phyloP scores from a whole-genome alignment of 2,329 filamentous ascomycete species.

The Chaetomium strumarium region DNA sequence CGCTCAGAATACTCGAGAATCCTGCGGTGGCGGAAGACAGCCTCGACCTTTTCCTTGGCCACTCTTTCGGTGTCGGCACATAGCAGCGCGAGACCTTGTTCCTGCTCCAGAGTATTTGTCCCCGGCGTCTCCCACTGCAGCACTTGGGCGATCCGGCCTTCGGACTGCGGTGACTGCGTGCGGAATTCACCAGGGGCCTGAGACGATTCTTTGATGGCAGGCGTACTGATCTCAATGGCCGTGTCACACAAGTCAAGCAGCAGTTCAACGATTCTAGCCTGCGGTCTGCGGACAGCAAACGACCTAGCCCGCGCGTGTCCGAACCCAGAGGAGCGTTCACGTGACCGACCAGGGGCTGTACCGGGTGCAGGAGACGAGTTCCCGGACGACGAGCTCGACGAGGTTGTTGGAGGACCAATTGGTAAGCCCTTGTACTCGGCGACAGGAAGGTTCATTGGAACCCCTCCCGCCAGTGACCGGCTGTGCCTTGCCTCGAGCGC shows the following conservation, averaged over 20 bases:
- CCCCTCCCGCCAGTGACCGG: conserved; percentile 54
- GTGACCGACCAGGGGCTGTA: conserved; percentile 66
- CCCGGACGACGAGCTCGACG: conserved; percentile 65
- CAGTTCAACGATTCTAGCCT: conserved; percentile 90
- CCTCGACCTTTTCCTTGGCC: conserved; percentile 84
- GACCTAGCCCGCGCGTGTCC: conserved; percentile 78
- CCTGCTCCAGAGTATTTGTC: conserved; percentile 84
- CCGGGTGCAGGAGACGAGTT: conserved; percentile 35
- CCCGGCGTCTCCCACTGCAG: conserved; percentile 95
- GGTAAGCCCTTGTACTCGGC: conserved; percentile 84
- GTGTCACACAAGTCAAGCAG: conserved; percentile 95
- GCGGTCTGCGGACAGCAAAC: conserved; percentile 83
- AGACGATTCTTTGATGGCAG: conserved; percentile 79
- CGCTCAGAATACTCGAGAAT: conserved; percentile 96
- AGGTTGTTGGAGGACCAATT: conserved; percentile 69
- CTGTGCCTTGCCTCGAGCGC: conserved; percentile 75
- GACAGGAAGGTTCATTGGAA: conserved; percentile 46
- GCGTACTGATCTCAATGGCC: conserved; percentile 87
- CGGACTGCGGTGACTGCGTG: conserved; percentile 92
- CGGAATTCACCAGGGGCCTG: conserved; percentile 70
- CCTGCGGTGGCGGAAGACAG: conserved; percentile 81
- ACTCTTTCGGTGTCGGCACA: conserved; percentile 84
- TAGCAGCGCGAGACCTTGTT: conserved; percentile 81
- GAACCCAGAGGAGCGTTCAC: conserved; percentile 63
- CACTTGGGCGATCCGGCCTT: conserved; percentile 89